Evolutionary conservation across 495 filamentous ascomycete species (phyloP), one percentile per base, ranked within the genome.

Genomic region (Diplogelasinospora grovesii): DNA sequence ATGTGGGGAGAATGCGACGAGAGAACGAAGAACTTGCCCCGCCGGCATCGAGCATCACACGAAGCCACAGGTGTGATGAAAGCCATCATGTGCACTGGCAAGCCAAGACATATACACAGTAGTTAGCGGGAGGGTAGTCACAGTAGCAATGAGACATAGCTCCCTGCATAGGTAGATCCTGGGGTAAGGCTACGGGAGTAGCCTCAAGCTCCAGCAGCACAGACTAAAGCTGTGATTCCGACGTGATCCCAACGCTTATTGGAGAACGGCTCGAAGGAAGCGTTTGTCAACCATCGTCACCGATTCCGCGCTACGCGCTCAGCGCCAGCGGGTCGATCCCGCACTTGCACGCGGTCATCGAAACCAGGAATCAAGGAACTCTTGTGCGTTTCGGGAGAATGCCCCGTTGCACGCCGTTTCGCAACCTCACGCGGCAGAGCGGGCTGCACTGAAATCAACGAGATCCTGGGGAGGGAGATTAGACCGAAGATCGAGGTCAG

Each of bases 261-360:
- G 53, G 52, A 25, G 39, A 31, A 14, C 24, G n/a, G n/a, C n/a
- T n/a, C n/a, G n/a, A n/a, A n/a, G n/a, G n/a, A n/a, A n/a, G n/a
- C n/a, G n/a, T n/a, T n/a, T n/a, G n/a, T n/a, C n/a, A n/a, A n/a
- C n/a, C n/a, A n/a, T n/a, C n/a, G n/a, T n/a, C n/a, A n/a, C n/a
- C n/a, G n/a, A 16, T 39, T 34, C 39, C 49, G 53, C 49, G 53
- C 39, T 50, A 52, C 39, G 46, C 53, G 53, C 36, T 27, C 15
- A 23, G 36, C 19, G 29, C 32, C 44, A n/a, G n/a, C n/a, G n/a
- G 49, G 50, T 39, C 22, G 46, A 46, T 56, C 49, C 49, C 50
- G 53, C 43, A 41, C 36, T 36, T 41, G 49, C 46, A 45, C 41
- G 31, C 22, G 39, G 32, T 24, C 33, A 31, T 43, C 36, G 22